Percentiles rank a stretch among this genome's conserved stretches.
phyloP scores from a whole-genome alignment of 2,329 filamentous ascomycete species.

The Gaeumannomyces tritici region DNA sequence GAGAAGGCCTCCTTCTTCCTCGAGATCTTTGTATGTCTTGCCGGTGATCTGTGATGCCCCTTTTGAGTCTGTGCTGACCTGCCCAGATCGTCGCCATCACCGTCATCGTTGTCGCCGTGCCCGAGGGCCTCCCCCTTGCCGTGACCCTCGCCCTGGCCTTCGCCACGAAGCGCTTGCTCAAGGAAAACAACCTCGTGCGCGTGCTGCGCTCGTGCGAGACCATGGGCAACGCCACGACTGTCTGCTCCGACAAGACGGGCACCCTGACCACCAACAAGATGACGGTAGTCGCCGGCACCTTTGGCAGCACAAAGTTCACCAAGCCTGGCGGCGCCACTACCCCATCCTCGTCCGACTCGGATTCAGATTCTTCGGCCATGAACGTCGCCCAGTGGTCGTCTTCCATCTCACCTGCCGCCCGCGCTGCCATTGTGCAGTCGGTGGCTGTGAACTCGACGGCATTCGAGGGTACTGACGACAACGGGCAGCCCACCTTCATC shows the following conservation, averaged over 20 bases:
- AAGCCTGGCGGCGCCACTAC: conserved; percentile 9
- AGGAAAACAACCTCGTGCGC: conserved; percentile 61
- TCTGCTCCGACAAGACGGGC: conserved; percentile 60
- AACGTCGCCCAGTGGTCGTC: conserved; percentile 20
- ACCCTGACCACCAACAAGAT: conserved; percentile 61
- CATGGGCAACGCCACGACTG: conserved; percentile 52
- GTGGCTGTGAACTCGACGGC: conserved; percentile 49
- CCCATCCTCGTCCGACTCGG: conserved; percentile 31
- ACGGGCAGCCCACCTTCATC: conserved; percentile 34
- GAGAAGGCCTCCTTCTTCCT: conserved; percentile 27
- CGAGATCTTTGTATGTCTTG: conserved; percentile 47
- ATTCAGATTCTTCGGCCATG: not conserved
- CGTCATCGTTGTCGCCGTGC: conserved; percentile 57
- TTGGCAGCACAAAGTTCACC: conserved; percentile 30
- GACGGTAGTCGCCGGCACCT: conserved; percentile 52
- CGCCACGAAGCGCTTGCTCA: conserved; percentile 57
- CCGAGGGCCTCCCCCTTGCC: conserved; percentile 56
- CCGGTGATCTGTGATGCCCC: conserved; percentile 15
- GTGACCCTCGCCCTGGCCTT: conserved; percentile 59
- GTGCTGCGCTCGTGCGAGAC: conserved; percentile 59
- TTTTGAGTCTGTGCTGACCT: not conserved
- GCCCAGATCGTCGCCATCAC: conserved; percentile 61
- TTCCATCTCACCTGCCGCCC: conserved; percentile 16
- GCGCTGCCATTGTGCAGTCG: conserved; percentile 28
- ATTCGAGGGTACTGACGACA: conserved; percentile 37